A percentile compares a stretch with the other conserved stretches of the same genome.
phyloP scores from a whole-genome alignment of 108 stramenopile species.

The Discostella pseudostelligera region DNA sequence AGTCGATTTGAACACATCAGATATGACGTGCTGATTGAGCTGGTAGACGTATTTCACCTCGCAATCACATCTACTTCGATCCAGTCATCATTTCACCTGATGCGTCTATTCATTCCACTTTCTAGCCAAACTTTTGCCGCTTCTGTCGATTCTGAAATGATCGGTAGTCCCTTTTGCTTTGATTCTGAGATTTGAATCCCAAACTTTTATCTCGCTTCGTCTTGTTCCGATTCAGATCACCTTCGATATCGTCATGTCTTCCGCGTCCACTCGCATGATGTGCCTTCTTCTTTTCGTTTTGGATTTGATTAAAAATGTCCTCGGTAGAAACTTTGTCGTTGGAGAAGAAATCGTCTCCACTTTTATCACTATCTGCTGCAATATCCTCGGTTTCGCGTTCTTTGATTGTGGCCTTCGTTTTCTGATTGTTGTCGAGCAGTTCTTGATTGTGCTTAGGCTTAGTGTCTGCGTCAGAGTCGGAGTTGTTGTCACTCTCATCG shows the following conservation, averaged over 20 bases:
- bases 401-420: slow-evolving; percentile 8
- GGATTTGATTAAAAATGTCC: slow-evolving; percentile 30
- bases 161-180: slow-evolving; percentile 26
- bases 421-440: background rate
- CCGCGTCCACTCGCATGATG: background rate
- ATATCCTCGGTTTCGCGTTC: background rate
- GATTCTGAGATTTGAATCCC: slow-evolving; percentile 40
- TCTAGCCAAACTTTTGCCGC: slow-evolving; percentile 24
- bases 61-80: no score
- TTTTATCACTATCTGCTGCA: slow-evolving; percentile 11
- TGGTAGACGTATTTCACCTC: no score
- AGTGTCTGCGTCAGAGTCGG: slow-evolving; percentile 1
- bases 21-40: no score
- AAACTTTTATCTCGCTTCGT: slow-evolving; percentile 33
- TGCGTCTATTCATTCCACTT: no score
- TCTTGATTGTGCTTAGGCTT: background rate
- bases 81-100: no score
- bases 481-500: slow-evolving; percentile 12
- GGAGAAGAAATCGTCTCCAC: slow-evolving; percentile 30
- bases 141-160: slow-evolving; percentile 34
- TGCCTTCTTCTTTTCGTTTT: slow-evolving; percentile 17
- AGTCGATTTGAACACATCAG: no score
- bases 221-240: slow-evolving; percentile 3
- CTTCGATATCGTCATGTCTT: background rate
- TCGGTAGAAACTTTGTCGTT: slow-evolving; percentile 27